phyloP scores from a whole-genome alignment of 345 rosid genomes.

The Euphorbia tirucalli region DNA sequence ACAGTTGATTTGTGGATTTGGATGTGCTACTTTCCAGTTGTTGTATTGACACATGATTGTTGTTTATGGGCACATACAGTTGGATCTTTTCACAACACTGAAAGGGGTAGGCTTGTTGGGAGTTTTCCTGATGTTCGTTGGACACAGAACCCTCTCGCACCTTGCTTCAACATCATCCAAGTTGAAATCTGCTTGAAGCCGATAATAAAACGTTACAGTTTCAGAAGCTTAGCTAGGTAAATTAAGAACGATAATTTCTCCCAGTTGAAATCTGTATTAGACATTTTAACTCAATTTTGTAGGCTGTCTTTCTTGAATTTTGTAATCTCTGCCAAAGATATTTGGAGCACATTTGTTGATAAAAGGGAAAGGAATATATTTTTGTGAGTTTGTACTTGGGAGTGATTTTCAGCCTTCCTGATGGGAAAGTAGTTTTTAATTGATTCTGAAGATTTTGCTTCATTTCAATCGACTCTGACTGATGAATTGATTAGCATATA shows the following conservation, averaged over 20 bases:
- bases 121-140: constrained; percentile 71
- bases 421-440: too few species aligned
- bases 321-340: constrained; percentile 1
- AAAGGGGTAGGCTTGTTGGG: constrained; percentile 78
- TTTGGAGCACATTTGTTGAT: not conserved
- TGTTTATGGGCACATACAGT: constrained; percentile 42
- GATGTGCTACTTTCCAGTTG: not conserved
- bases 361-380: not conserved
- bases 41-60: not conserved
- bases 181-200: constrained; percentile 57
- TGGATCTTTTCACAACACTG: constrained; percentile 91
- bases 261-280: not conserved
- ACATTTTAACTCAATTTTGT: constrained; percentile 22
- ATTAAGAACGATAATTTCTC: not conserved
- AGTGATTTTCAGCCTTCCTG: too few species aligned
- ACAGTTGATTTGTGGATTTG: too few species aligned
- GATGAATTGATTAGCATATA: too few species aligned
- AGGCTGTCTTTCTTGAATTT: not conserved
- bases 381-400: too few species aligned
- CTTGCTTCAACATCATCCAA: constrained; percentile 77
- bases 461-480: too few species aligned
- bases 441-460: too few species aligned
- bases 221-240: not conserved
- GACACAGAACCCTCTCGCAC: constrained; percentile 81
- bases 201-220: not conserved